These are phyloP conservation scores for Eragrostis curvula DNA, from an alignment of 176 grass and related monocot genomes.

Conservation along the genomic window DNA sequence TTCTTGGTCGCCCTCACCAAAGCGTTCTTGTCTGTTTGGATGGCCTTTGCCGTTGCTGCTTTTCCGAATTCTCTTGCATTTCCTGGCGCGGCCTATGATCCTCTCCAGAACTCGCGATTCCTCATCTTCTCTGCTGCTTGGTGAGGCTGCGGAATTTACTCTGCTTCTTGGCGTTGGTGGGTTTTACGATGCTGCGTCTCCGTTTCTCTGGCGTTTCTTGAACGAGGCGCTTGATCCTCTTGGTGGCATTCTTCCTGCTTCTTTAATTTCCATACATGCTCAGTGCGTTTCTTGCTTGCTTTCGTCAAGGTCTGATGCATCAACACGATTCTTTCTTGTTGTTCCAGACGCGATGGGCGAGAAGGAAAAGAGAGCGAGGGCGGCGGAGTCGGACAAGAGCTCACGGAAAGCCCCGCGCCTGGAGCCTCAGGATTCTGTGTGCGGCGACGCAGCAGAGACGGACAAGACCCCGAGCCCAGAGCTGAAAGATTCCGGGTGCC, in stretches of 20 bases:
- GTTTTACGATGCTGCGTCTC: not conserved
- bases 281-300: not conserved
- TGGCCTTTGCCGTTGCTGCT: too few relatives aligned
- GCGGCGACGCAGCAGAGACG: not conserved
- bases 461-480: not conserved
- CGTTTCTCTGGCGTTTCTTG: not conserved
- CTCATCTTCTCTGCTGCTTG: not conserved
- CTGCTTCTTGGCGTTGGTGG: not conserved
- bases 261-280: not conserved
- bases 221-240: not conserved
- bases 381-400: not conserved
- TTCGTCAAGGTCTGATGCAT: not conserved
- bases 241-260: not conserved
- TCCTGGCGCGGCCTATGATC: not conserved
- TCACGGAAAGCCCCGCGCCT: not conserved
- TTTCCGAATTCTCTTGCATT: not conserved
- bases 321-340: not conserved
- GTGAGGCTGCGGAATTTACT: not conserved
- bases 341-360: slow-evolving; percentile 45
- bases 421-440: not conserved
- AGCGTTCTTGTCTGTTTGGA: not conserved
- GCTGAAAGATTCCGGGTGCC: not conserved
- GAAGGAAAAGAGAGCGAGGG: slow-evolving; percentile 15
- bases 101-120: not conserved
- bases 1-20: not conserved